Evolutionary conservation across 2,329 filamentous ascomycete genomes (phyloP).

Genomic region (Curvularia sp.): DNA sequence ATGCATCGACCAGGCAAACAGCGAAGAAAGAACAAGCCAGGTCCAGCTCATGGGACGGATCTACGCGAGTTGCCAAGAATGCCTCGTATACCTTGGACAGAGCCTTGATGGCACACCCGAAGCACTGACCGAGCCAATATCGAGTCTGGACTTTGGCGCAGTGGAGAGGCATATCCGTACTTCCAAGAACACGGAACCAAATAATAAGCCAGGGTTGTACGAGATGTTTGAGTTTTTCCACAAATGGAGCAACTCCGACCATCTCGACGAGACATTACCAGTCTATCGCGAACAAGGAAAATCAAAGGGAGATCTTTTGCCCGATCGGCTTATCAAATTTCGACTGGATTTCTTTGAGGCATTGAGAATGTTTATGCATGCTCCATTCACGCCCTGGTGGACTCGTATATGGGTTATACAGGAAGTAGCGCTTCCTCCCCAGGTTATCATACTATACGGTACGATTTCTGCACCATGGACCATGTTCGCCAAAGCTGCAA

Average conservation of each 20-base stretch:
- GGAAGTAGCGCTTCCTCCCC: conserved; percentile 19
- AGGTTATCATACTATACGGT: conserved; percentile 12
- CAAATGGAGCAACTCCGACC: not conserved
- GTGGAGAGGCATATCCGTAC: too few species aligned
- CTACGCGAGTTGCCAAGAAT: conserved; percentile 3
- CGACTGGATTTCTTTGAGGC: conserved; percentile 10
- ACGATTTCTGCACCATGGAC: conserved; percentile 1
- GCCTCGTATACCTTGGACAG: conserved; percentile 25
- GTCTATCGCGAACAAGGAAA: not conserved
- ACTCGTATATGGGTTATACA: conserved; percentile 29
- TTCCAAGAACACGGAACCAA: not conserved
- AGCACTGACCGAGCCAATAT: not conserved
- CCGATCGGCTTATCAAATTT: not conserved
- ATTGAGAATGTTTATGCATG: conserved; percentile 23
- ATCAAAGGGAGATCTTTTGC: not conserved
- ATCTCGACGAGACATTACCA: not conserved
- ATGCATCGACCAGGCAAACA: not conserved
- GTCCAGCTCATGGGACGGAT: not conserved
- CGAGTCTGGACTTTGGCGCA: not conserved
- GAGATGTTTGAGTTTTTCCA: not conserved
- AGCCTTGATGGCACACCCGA: not conserved
- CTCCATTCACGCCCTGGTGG: conserved; percentile 27
- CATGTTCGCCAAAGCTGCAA: not conserved
- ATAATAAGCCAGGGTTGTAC: not conserved
- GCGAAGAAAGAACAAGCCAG: not conserved